Percentiles rank a stretch among this genome's conserved stretches.
Evolutionary conservation across 192 early-diverging fungal species (phyloP).

Genomic region (Backusella parvicylindrica): DNA sequence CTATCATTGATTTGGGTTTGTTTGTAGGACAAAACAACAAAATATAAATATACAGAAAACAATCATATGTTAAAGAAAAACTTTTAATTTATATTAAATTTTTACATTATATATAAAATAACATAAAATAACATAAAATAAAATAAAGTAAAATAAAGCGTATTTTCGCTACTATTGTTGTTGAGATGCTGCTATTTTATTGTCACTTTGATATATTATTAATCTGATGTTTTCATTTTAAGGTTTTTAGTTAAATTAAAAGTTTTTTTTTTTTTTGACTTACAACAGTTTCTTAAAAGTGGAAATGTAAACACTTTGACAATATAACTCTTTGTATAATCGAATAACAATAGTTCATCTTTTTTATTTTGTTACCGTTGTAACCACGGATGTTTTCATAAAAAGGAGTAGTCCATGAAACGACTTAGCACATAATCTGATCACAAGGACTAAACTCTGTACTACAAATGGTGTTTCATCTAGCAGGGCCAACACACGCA

Average conservation of each 20-base stretch:
- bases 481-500: neutral
- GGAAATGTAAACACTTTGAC: neutral
- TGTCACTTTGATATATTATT: no score
- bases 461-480: neutral
- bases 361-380: neutral
- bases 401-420: neutral
- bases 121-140: no score
- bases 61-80: neutral
- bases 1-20: neutral
- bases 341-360: neutral
- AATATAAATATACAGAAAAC: neutral
- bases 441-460: neutral
- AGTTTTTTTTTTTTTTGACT: neutral
- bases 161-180: neutral
- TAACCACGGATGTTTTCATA: neutral
- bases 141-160: neutral
- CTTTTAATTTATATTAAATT: no score
- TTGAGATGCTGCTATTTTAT: neutral
- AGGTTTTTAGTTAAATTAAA: neutral
- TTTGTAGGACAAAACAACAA: neutral
- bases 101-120: no score
- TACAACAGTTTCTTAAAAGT: neutral
- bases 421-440: neutral
- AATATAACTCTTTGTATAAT: neutral
- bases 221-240: neutral